Percentiles rank a stretch among this genome's conserved stretches.
Evolutionary conservation across 2,329 filamentous ascomycete genomes (phyloP).

Genomic region (Diaporthe caulivora): DNA sequence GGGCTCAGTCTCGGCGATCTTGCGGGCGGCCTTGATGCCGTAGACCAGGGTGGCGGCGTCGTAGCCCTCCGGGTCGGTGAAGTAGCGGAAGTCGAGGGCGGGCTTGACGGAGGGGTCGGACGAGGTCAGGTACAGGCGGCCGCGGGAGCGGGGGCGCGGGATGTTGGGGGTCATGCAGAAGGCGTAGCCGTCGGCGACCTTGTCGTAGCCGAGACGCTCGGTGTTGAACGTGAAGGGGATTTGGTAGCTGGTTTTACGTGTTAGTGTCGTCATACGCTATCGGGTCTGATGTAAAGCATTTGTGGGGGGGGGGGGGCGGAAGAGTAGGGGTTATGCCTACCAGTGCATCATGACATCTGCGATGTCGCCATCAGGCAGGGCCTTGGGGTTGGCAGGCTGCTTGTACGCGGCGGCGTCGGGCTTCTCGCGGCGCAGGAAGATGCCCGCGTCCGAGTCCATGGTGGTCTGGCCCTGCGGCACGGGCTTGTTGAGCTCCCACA

Average conservation of each 20-base stretch:
- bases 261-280: not conserved
- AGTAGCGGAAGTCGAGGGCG: conserved; percentile 89
- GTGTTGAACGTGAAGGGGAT: conserved; percentile 94
- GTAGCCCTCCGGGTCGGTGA: conserved; percentile 87
- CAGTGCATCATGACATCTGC: conserved; percentile 86
- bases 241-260: conserved; percentile 76
- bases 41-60: conserved; percentile 85
- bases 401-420: conserved; percentile 73
- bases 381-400: conserved; percentile 61
- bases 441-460: conserved; percentile 90
- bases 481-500: conserved; percentile 84
- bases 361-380: conserved; percentile 75
- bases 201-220: conserved; percentile 77
- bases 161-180: conserved; percentile 97
- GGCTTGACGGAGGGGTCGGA: conserved; percentile 82
- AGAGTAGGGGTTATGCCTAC: not conserved
- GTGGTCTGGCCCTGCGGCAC: conserved; percentile 84
- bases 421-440: conserved; percentile 85
- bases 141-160: conserved; percentile 82
- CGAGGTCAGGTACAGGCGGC: conserved; percentile 82
- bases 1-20: conserved; percentile 79
- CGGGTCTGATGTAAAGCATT: too few relatives aligned
- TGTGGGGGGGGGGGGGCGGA: too few relatives aligned
- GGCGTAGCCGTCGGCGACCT: conserved; percentile 76
- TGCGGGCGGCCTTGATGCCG: conserved; percentile 81